A percentile compares a stretch with the other conserved stretches of the same genome.
These are phyloP conservation scores for Metschnikowia lochheadii DNA, from an alignment of 805 yeast genomes.

Conservation along the genomic window DNA sequence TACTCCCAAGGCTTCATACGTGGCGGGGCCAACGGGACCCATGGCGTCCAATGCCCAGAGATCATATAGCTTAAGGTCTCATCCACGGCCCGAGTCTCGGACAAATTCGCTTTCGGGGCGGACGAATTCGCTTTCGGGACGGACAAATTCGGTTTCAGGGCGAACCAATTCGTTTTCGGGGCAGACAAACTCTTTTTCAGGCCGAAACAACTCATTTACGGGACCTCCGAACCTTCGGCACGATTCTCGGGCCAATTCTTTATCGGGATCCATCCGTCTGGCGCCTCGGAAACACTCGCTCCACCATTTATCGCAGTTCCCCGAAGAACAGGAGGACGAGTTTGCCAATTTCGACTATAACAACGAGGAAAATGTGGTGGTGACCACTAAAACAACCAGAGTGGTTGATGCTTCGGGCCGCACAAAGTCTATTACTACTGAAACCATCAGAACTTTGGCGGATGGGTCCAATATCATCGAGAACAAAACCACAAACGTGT, in stretches of 20 bases:
- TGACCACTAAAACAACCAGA: constrained; percentile 47
- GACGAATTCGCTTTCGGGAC: background rate
- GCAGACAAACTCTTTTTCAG: constrained; percentile 1
- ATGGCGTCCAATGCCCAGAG: background rate
- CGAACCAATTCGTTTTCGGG: constrained; percentile 3
- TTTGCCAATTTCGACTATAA: constrained; percentile 16
- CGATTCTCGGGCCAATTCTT: background rate
- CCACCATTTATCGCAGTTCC: constrained; percentile 4
- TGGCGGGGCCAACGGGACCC: constrained; percentile 24
- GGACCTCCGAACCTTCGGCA: background rate
- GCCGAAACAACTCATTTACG: background rate
- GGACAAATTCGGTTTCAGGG: constrained; percentile 1
- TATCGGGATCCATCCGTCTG: constrained; percentile 6
- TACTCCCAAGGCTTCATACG: constrained; percentile 37
- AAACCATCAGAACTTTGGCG: constrained; percentile 45
- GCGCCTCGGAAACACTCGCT: background rate
- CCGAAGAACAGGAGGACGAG: constrained; percentile 19
- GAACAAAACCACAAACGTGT: constrained; percentile 39
- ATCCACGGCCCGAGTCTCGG: background rate
- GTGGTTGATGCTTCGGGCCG: constrained; percentile 49
- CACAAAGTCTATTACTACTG: constrained; percentile 52
- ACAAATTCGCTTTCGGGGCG: constrained; percentile 4
- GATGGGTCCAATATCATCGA: constrained; percentile 43
- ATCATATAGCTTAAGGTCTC: background rate
- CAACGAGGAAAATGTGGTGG: constrained; percentile 20